A percentile compares a stretch with the other conserved stretches of the same genome.
Conservation (phyloP, 805 yeast genomes). For the Nakazawaea peltata region DNA sequence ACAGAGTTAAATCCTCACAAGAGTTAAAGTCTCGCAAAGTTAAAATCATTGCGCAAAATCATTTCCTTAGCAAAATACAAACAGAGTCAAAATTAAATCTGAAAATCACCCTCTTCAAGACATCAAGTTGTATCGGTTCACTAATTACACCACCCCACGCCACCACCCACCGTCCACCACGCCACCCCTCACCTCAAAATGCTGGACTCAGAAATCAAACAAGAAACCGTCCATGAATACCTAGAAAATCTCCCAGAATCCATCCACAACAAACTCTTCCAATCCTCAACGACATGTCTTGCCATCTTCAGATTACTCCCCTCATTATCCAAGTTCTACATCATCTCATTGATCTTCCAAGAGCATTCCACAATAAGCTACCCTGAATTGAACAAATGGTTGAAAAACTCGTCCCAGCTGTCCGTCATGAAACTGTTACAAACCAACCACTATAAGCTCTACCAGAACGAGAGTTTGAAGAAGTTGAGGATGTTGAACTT, state of each 20-base stretch:
- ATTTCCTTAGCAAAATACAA: too few species aligned
- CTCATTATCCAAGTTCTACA: slow-evolving; percentile 78
- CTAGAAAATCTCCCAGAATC: slow-evolving; percentile 83
- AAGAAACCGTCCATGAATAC: slow-evolving; percentile 72
- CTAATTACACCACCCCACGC: too few species aligned
- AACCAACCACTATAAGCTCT: slow-evolving; percentile 27
- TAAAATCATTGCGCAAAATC: too few species aligned
- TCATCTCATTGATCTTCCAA: slow-evolving; percentile 80
- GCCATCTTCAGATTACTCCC: slow-evolving; percentile 90
- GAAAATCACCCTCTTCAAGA: too few species aligned
- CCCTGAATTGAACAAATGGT: slow-evolving; percentile 68
- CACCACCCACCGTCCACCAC: too few species aligned
- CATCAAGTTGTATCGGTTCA: too few species aligned
- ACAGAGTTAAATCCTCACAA: too few species aligned
- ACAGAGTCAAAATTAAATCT: too few species aligned
- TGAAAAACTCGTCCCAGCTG: slow-evolving; percentile 29
- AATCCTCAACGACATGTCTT: slow-evolving; percentile 87
- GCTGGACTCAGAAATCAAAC: slow-evolving; percentile 7
- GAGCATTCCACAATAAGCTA: slow-evolving; percentile 58
- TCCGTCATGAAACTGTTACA: slow-evolving; percentile 9
- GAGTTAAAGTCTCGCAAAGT: too few species aligned
- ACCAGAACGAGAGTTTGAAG: slow-evolving; percentile 71
- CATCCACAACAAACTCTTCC: slow-evolving; percentile 76
- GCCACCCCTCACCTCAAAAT: too few species aligned
- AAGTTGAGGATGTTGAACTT: slow-evolving; percentile 71